Percentiles rank a stretch among this genome's conserved stretches.
phyloP scores from a whole-genome alignment of 1,139 yeast genomes.

The Candida neerlandica region DNA sequence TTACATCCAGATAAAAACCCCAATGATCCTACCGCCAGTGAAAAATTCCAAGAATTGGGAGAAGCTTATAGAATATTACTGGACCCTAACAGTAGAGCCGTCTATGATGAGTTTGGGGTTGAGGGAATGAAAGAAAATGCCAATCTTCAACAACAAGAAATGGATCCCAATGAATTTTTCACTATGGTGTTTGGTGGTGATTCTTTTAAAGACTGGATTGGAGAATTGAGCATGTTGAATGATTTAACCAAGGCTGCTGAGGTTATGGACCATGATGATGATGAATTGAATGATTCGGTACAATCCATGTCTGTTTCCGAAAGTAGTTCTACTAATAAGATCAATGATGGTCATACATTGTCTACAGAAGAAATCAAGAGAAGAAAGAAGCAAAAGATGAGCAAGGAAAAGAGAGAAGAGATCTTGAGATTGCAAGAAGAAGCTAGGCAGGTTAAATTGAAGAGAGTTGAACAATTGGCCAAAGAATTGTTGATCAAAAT shows the following conservation, averaged over 20 bases:
- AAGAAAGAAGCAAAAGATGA: slow-evolving; percentile 42
- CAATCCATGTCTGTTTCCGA: slow-evolving; percentile 6
- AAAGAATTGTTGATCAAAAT: slow-evolving; percentile 48
- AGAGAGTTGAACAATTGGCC: slow-evolving; percentile 57
- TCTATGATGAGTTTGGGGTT: slow-evolving; percentile 47
- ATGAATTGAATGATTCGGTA: slow-evolving; percentile 1
- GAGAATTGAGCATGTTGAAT: slow-evolving; percentile 84
- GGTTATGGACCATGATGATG: slow-evolving; percentile 38
- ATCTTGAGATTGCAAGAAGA: slow-evolving; percentile 55
- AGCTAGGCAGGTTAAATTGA: slow-evolving; percentile 53
- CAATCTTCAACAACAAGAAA: slow-evolving; percentile 27
- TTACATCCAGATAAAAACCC: slow-evolving; percentile 96
- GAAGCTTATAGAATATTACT: slow-evolving; percentile 50
- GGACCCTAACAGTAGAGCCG: slow-evolving; percentile 37
- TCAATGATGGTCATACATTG: slow-evolving; percentile 7
- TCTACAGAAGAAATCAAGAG: slow-evolving; percentile 25
- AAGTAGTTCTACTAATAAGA: not conserved
- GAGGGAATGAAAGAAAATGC: slow-evolving; percentile 41
- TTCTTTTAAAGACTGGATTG: slow-evolving; percentile 67
- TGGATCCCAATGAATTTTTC: slow-evolving; percentile 55
- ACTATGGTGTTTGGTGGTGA: slow-evolving; percentile 88
- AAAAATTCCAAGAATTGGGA: slow-evolving; percentile 86
- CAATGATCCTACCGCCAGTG: slow-evolving; percentile 80
- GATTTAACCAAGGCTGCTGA: slow-evolving; percentile 77
- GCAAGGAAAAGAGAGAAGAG: slow-evolving; percentile 57